phyloP scores from a whole-genome alignment of 345 rosid species.

The Microthlaspi erraticum region DNA sequence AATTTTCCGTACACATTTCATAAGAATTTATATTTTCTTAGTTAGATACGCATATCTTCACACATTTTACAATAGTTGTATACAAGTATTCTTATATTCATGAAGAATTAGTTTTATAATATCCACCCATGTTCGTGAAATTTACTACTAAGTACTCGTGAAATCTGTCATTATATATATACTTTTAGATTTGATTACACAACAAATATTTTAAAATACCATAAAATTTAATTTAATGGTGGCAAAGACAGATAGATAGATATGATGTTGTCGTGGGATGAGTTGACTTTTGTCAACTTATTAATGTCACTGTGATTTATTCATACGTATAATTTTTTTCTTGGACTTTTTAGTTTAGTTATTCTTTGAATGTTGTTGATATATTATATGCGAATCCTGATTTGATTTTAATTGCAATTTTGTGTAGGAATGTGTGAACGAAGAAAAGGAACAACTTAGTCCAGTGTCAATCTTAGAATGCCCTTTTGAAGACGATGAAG shows the following conservation, averaged over 20 bases:
- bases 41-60: slow-evolving; percentile 36
- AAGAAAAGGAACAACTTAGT: slow-evolving; percentile 79
- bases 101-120: not conserved
- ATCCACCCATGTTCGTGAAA: slow-evolving; percentile 32
- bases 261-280: slow-evolving; percentile 38
- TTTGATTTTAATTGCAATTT: not conserved
- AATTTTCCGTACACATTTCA: slow-evolving; percentile 11
- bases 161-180: slow-evolving; percentile 4
- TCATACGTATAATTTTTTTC: too few species aligned
- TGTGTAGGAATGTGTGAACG: slow-evolving; percentile 58
- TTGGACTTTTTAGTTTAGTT: not conserved
- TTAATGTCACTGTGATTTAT: slow-evolving; percentile 10
- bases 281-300: slow-evolving; percentile 47
- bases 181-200: slow-evolving; percentile 2
- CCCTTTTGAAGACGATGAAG: slow-evolving; percentile 74
- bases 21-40: not conserved
- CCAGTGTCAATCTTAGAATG: slow-evolving; percentile 84
- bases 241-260: slow-evolving; percentile 35
- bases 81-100: not conserved
- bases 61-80: slow-evolving; percentile 15
- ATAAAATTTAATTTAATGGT: slow-evolving; percentile 8
- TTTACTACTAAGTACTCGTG: not conserved
- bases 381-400: not conserved
- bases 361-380: not conserved
- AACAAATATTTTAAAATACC: not conserved